These are phyloP conservation scores for Alternaria sp. DNA, from an alignment of 2,329 filamentous ascomycete genomes.

Conservation along the genomic window DNA sequence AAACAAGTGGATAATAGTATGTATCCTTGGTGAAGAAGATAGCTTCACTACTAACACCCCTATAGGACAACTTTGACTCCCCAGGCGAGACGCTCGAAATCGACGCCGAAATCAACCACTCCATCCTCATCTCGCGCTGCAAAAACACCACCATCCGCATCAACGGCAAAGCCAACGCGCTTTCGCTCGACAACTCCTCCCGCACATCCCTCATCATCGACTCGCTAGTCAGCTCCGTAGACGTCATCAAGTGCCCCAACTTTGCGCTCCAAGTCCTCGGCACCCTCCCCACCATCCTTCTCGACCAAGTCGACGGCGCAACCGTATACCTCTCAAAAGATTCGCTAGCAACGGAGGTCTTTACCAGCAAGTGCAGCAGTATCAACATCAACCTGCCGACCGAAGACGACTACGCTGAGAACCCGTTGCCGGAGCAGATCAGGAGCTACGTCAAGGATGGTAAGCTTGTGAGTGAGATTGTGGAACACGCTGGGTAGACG, in stretches of 20 bases:
- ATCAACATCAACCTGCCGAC: constrained; percentile 85
- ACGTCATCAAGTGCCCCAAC: constrained; percentile 93
- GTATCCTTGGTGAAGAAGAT: constrained; percentile 49
- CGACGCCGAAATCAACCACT: constrained; percentile 81
- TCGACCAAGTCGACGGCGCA: constrained; percentile 93
- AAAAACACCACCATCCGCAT: constrained; percentile 89
- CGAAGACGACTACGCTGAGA: constrained; percentile 83
- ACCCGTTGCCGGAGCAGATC: constrained; percentile 88
- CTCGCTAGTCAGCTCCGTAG: constrained; percentile 85
- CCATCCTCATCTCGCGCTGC: constrained; percentile 89
- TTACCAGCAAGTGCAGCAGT: constrained; percentile 84
- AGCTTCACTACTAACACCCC: constrained; percentile 33
- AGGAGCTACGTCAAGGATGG: constrained; percentile 80
- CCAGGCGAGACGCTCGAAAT: constrained; percentile 76
- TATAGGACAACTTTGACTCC: constrained; percentile 83
- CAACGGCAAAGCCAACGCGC: constrained; percentile 94
- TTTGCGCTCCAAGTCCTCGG: constrained; percentile 94
- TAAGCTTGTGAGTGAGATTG: constrained; percentile 87
- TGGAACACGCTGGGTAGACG: constrained; percentile 81
- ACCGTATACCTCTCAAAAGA: constrained; percentile 85
- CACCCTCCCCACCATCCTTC: constrained; percentile 81
- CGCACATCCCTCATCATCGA: constrained; percentile 87
- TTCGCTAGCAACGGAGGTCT: constrained; percentile 79
- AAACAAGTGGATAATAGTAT: constrained; percentile 85
- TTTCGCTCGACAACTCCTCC: constrained; percentile 89